phyloP scores from a whole-genome alignment of 306 rosid species.

The Malus sylvestris region DNA sequence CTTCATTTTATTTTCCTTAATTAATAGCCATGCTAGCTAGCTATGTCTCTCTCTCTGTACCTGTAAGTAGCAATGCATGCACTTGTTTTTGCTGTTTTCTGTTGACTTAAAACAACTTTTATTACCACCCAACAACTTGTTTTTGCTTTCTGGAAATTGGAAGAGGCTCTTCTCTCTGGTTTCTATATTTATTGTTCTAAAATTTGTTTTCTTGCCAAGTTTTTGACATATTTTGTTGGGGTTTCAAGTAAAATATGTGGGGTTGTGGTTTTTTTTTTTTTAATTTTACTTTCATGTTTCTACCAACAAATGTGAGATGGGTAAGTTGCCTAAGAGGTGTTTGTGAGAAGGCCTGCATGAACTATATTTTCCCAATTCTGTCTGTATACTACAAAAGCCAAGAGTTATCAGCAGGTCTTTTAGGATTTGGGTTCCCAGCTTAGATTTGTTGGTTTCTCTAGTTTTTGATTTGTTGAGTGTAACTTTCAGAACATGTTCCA shows the following conservation, averaged over 20 bases:
- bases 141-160: background rate
- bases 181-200: background rate
- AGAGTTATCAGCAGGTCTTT: background rate
- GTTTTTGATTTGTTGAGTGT: background rate
- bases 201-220: background rate
- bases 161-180: background rate
- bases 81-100: background rate
- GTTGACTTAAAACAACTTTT: background rate
- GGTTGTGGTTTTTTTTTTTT: background rate
- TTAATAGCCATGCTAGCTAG: background rate
- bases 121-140: background rate
- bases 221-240: background rate
- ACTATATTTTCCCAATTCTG: background rate
- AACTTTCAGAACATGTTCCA: background rate
- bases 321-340: background rate
- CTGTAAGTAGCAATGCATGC: background rate
- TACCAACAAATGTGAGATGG: background rate
- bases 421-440: background rate
- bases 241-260: background rate
- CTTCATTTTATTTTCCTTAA: background rate
- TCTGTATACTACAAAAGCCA: no score
- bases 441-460: background rate
- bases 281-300: no score
- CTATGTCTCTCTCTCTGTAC: background rate
- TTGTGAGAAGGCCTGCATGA: background rate